Evolutionary conservation across 1,139 yeast species (phyloP).

Genomic region (Pichia sp.): DNA sequence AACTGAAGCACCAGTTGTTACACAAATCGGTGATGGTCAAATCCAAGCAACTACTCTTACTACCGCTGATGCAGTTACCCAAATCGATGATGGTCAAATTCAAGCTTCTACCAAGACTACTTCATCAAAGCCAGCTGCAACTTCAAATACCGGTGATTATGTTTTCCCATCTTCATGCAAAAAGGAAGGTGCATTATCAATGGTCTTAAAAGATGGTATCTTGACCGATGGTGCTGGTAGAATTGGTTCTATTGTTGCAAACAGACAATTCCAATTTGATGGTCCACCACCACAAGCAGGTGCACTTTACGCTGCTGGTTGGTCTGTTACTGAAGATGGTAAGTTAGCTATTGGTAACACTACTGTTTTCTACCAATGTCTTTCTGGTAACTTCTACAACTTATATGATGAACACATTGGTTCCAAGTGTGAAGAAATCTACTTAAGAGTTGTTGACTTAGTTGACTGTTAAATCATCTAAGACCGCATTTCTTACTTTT

Average conservation of each 20-base stretch:
- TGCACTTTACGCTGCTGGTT: constrained; percentile 78
- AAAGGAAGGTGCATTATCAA: constrained; percentile 44
- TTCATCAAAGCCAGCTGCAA: constrained; percentile 6
- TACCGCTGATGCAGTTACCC: constrained; percentile 35
- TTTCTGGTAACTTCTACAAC: constrained; percentile 76
- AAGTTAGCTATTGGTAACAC: constrained; percentile 62
- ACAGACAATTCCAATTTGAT: constrained; percentile 84
- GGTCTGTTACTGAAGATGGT: constrained; percentile 64
- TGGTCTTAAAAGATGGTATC: constrained; percentile 46
- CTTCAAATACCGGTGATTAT: constrained; percentile 17
- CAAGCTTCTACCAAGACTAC: constrained; percentile 38
- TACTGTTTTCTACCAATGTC: constrained; percentile 68
- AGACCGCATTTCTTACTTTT: neutral
- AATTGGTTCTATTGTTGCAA: constrained; percentile 76
- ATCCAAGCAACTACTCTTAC: constrained; percentile 35
- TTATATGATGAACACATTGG: constrained; percentile 67
- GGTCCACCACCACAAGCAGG: constrained; percentile 93
- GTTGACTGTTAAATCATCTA: constrained; percentile 43
- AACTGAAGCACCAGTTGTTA: constrained; percentile 18
- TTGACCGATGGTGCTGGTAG: constrained; percentile 60
- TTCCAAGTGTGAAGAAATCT: constrained; percentile 57
- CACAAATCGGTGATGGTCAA: constrained; percentile 44
- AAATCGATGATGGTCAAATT: constrained; percentile 57
- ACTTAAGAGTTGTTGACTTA: constrained; percentile 60
- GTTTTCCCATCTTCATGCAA: constrained; percentile 43